Evolutionary conservation across 1,139 yeast species (phyloP), one percentile per base, ranked within the genome.

Genomic region (Sugiyamaella pinicola): DNA sequence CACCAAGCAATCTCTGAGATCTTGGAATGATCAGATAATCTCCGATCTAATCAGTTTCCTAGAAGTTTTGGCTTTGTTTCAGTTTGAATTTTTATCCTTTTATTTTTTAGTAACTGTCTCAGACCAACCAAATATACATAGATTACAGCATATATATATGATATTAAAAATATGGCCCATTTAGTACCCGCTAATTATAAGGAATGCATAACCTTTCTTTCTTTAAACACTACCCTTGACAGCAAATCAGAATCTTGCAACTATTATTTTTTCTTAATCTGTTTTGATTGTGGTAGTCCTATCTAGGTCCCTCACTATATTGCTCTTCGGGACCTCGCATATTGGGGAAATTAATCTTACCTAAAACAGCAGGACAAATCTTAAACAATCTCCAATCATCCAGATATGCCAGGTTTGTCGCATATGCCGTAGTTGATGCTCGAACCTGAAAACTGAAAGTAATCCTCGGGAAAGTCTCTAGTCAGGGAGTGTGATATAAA

Each of bases 341-440:
- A 34, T 34, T 13, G 18, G 12, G 22, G 46, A 19, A 34, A 29
- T 43, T 43, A 43, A 43, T 33, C 47, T 43, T 43, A 35, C 47
- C 38, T 43, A 43, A 22, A 31, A 15, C 38, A 22, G 39, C 12
- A 13, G 13, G 3, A 13, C 19, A 43, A 21, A 43, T 31, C 40
- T 31, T 33, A 35, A 34, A 43, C 2, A 26, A n/a, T 13, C 29
- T 22, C 17, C 21, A 15, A 13, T 15, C 12, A 40, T 13, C 19
- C 42, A 13, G 29, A 38, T 19, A 12, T 6, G 35, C 19, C 42
- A 13, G n/a, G 21, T 19, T 31, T 31, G 13, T 31, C 35, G n/a
- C 17, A 3, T 9, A 31, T 31, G 7, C 15, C 17, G 12, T 12
- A 13, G 12, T 31, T 31, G 7, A n/a, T n/a, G 35, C 35, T 31